Base-by-base conservation (phyloP, 257 asterid species). In the Salvia rosmarinus region DNA sequence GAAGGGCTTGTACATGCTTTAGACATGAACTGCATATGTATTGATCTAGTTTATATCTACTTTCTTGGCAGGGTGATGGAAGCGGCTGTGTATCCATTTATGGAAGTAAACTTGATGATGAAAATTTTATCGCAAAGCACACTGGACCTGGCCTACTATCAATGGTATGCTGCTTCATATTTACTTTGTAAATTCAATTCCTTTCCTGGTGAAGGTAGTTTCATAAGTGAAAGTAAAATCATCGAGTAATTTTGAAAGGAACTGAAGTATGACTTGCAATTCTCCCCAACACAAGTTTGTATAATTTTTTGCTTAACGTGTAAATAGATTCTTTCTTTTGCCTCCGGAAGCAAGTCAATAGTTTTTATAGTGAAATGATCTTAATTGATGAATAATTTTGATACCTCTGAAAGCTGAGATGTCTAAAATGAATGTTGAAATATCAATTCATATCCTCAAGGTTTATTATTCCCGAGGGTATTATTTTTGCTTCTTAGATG, bases 61-160 rank as follows among this genome's bases (percentile, higher is more conserved):
- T 77, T 76, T 20, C 71, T 73, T 65, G 82, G 72, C 87, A 93
- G 98, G 97, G 97, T 69, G 98, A 93, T 88, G 98, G 98, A 32
- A 93, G 91, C 74, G 98, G 98, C 35, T 93, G 96, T 71, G 79
- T 84, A 60, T 93, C 95, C 74, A 87, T 90, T 46, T 89, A 90
- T 49, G 98, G 98, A 56, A 93, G 98, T 83, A 93, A 89, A 85
- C 85, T 93, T 55, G 97, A 93, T 65, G 98, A 93, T 79, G 98
- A 93, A 85, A 90, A 90, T 79, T 93, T 93, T 80, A 83, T 75
- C 9, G 98, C 98, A 61, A 93, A 89, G 83, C 98, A 93, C 87
- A 93, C 98, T 55, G 97, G 97, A 64, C 98, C 98, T 23, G 98
- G 98, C 44, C 85, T 93, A 58, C 80, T 93, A 72, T 93, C 98